These are phyloP conservation scores for Zancudomyces culisetae DNA, from an alignment of 371 early-diverging fungal species.

Conservation along the genomic window DNA sequence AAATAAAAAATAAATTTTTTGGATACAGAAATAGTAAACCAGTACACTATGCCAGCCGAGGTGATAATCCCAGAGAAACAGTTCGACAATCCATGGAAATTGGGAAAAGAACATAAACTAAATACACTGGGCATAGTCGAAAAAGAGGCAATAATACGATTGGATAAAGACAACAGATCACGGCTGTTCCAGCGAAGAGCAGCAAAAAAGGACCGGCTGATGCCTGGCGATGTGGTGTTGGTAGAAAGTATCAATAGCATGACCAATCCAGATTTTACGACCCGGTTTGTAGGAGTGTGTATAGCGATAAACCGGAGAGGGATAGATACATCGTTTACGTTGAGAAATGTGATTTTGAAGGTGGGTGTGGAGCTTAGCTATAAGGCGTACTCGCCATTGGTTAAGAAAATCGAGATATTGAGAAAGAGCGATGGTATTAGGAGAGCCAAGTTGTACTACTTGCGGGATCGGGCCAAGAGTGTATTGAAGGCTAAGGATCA, in stretches of 20 bases:
- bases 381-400: slow-evolving; percentile 57
- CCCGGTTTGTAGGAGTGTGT: slow-evolving; percentile 53
- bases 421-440: slow-evolving; percentile 40
- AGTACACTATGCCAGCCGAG: neutral
- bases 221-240: slow-evolving; percentile 45
- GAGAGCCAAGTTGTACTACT: slow-evolving; percentile 60
- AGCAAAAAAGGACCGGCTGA: slow-evolving; percentile 10
- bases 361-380: slow-evolving; percentile 66
- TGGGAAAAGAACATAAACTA: slow-evolving; percentile 30
- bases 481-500: slow-evolving; percentile 26
- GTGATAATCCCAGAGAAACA: slow-evolving; percentile 15
- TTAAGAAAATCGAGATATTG: slow-evolving; percentile 52
- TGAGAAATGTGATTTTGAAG: slow-evolving; percentile 59
- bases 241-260: slow-evolving; percentile 50
- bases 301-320: slow-evolving; percentile 63
- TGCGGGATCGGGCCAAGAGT: slow-evolving; percentile 59
- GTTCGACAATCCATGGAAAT: slow-evolving; percentile 10
- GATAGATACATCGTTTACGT: slow-evolving; percentile 49
- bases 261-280: slow-evolving; percentile 33
- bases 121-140: slow-evolving; percentile 46
- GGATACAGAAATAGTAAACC: too few species aligned
- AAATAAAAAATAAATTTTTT: too few species aligned
- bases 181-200: slow-evolving; percentile 17
- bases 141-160: slow-evolving; percentile 33
- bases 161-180: slow-evolving; percentile 34